phyloP scores from a whole-genome alignment of 345 rosid species.

The Abelmoschus esculentus region DNA sequence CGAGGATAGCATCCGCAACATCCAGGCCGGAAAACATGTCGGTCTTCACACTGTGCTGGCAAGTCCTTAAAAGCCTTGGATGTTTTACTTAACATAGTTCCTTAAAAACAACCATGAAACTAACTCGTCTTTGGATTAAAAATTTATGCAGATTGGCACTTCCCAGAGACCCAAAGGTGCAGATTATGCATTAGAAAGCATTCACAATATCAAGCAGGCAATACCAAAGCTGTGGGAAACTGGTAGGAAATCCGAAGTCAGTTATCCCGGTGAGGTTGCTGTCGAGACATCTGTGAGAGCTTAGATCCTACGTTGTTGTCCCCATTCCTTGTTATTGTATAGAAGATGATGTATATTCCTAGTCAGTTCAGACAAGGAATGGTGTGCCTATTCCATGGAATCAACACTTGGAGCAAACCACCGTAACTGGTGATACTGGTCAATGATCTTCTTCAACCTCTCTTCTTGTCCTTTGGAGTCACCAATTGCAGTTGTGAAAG shows the following conservation, averaged over 20 bases:
- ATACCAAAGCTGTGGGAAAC: constrained; percentile 62
- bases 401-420: too few relatives aligned
- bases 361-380: too few relatives aligned
- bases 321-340: constrained; percentile 9
- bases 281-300: constrained; percentile 83
- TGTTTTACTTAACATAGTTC: neutral
- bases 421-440: too few relatives aligned
- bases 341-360: constrained; percentile 15
- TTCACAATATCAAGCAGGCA: constrained; percentile 65
- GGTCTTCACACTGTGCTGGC: constrained; percentile 65
- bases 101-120: neutral
- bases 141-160: constrained; percentile 43
- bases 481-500: too few relatives aligned
- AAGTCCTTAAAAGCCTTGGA: constrained; percentile 11
- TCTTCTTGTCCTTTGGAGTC: too few relatives aligned
- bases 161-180: constrained; percentile 56
- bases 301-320: constrained; percentile 20
- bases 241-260: constrained; percentile 41
- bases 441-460: too few relatives aligned
- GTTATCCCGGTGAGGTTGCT: constrained; percentile 38
- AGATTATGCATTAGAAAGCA: constrained; percentile 64
- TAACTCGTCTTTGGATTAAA: neutral
- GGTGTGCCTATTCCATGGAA: too few relatives aligned
- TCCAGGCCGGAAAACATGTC: constrained; percentile 56
- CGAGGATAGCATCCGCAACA: constrained; percentile 68